A percentile compares a stretch with the other conserved stretches of the same genome.
Conservation (phyloP, 2,329 filamentous ascomycete genomes). For the Colletotrichum sp. region DNA sequence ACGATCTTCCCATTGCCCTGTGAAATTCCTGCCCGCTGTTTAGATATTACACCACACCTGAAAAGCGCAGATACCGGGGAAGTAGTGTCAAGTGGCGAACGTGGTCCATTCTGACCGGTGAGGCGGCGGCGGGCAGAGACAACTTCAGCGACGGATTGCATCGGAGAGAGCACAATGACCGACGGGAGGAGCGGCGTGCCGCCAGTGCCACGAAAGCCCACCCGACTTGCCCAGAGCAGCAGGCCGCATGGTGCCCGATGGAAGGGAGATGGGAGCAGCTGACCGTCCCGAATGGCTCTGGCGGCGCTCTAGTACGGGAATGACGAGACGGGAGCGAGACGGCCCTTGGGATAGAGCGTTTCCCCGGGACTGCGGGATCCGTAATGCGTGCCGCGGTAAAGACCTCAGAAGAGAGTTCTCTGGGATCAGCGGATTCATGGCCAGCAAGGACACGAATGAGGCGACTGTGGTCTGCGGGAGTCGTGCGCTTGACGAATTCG, state of each 20-base stretch:
- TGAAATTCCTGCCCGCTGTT: neutral
- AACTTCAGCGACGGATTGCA: neutral
- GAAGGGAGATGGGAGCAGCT: conserved; percentile 3
- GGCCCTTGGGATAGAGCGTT: neutral
- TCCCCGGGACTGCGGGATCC: neutral
- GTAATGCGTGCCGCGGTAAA: neutral
- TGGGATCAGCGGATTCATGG: neutral
- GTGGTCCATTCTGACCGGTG: neutral
- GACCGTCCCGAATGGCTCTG: conserved; percentile 14
- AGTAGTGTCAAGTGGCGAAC: conserved; percentile 2
- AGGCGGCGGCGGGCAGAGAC: neutral
- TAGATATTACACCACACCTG: neutral
- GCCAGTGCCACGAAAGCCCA: conserved; percentile 10
- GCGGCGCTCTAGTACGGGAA: conserved; percentile 8
- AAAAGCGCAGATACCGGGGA: neutral
- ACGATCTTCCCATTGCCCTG: neutral
- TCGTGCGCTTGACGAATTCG: neutral
- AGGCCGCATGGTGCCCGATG: conserved; percentile 12
- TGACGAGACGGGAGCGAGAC: neutral
- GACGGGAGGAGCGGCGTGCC: conserved; percentile 3
- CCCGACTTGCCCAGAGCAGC: conserved; percentile 16
- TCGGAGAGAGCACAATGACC: neutral
- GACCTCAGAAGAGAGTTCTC: neutral
- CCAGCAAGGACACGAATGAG: neutral
- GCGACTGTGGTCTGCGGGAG: neutral